Evolutionary conservation across 2,329 filamentous ascomycete genomes (phyloP).

Genomic region (Lachnellula arida): DNA sequence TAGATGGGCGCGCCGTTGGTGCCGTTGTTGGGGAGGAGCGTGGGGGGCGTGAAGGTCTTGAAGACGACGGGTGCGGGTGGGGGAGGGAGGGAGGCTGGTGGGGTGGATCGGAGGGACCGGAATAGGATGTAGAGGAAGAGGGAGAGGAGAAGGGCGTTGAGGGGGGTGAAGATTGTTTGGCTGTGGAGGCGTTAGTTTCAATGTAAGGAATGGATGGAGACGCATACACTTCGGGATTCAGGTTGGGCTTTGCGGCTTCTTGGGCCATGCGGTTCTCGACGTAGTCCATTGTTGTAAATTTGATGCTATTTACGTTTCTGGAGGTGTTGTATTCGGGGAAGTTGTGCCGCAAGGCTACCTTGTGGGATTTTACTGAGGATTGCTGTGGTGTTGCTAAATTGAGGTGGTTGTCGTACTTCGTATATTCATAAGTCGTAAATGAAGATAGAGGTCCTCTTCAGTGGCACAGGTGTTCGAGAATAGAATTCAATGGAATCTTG

Average conservation of each 20-base stretch:
- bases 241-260: slow-evolving; percentile 28
- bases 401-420: no score
- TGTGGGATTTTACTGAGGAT: no score
- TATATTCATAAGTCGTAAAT: no score
- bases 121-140: slow-evolving; percentile 56
- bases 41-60: slow-evolving; percentile 67
- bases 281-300: slow-evolving; percentile 29
- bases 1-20: slow-evolving; percentile 69
- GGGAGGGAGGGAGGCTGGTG: slow-evolving; percentile 44
- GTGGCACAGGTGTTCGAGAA: no score
- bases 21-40: slow-evolving; percentile 84
- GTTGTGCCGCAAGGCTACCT: no score
- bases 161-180: slow-evolving; percentile 48
- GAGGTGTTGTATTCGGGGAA: no score
- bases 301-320: neutral
- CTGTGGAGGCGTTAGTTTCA: no score
- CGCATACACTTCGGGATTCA: slow-evolving; percentile 31
- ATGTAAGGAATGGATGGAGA: neutral
- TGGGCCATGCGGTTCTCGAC: slow-evolving; percentile 33
- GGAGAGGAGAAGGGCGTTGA: slow-evolving; percentile 57
- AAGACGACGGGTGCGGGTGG: slow-evolving; percentile 57
- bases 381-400: no score
- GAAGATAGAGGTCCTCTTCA: no score
- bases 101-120: slow-evolving; percentile 46
- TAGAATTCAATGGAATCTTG: no score